phyloP scores from a whole-genome alignment of 176 grass and related monocot genomes.

The Carex kokanica region DNA sequence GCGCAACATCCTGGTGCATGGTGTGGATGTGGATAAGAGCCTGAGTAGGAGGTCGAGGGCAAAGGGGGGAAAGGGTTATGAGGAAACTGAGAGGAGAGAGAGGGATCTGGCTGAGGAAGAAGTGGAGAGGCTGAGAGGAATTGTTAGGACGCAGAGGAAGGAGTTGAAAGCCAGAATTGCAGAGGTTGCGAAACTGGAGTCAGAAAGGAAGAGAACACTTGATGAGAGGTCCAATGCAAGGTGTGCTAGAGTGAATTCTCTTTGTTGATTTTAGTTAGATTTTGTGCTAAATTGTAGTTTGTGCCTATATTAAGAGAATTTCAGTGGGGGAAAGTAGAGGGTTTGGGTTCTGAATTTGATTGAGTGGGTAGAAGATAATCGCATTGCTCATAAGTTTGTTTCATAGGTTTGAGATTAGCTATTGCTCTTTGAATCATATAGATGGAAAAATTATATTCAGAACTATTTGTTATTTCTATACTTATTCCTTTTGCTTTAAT shows the following conservation, averaged over 20 bases:
- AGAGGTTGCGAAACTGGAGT: constrained; percentile 79
- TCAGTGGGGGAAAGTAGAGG: not conserved
- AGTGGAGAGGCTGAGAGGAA: constrained; percentile 71
- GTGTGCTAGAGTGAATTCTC: constrained; percentile 30
- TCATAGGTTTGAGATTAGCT: not conserved
- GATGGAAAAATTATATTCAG: not conserved
- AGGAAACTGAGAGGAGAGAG: constrained; percentile 72
- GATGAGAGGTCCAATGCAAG: constrained; percentile 91
- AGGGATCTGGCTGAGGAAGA: constrained; percentile 87
- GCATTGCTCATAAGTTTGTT: not conserved
- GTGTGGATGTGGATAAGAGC: constrained; percentile 46
- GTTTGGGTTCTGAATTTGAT: constrained; percentile 4
- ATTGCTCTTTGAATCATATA: not conserved
- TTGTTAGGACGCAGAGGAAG: constrained; percentile 91
- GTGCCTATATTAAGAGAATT: constrained; percentile 2
- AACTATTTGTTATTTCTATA: constrained; percentile 3
- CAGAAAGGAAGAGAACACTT: constrained; percentile 77
- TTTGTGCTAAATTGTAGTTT: not conserved
- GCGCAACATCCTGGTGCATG: constrained; percentile 85
- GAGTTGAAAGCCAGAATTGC: constrained; percentile 74
- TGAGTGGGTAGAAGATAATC: not conserved
- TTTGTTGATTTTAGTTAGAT: constrained; percentile 14
- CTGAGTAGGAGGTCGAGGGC: constrained; percentile 48
- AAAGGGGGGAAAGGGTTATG: constrained; percentile 33
- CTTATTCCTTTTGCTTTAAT: constrained; percentile 19